These are phyloP conservation scores for Geoglossum cookeanum DNA, from an alignment of 2,329 filamentous ascomycete species.

Conservation along the genomic window DNA sequence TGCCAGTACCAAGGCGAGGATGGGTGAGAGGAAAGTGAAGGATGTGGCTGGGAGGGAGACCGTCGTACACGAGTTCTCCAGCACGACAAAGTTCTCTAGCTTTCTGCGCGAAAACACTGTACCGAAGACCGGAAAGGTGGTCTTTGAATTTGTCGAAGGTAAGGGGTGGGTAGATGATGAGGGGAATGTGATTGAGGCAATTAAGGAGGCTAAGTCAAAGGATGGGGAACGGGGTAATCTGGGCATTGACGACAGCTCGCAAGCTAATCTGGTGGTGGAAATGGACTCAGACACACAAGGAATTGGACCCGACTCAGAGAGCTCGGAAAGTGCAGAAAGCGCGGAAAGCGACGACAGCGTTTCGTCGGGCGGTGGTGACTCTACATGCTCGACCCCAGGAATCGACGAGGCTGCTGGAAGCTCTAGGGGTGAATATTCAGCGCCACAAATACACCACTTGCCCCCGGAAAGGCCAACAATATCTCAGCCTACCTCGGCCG, in stretches of 20 bases:
- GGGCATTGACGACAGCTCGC: not conserved
- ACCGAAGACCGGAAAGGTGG: conserved; percentile 26
- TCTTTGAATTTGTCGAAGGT: conserved; percentile 55
- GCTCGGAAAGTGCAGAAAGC: not conserved
- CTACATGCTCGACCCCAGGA: not conserved
- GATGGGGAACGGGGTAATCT: not conserved
- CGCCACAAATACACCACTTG: conserved; percentile 9
- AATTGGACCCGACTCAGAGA: not conserved
- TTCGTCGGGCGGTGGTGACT: not conserved
- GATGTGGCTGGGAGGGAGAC: conserved; percentile 42
- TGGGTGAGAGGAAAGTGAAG: conserved; percentile 34
- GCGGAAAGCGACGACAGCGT: not conserved
- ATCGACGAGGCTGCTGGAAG: conserved; percentile 7
- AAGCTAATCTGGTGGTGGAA: not conserved
- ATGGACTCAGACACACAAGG: not conserved
- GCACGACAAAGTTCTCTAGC: conserved; percentile 61
- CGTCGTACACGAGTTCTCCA: conserved; percentile 76
- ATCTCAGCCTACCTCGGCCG: conserved; percentile 1
- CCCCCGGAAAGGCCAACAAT: conserved; percentile 10
- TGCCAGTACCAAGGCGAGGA: conserved; percentile 12
- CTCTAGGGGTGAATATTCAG: conserved; percentile 1
- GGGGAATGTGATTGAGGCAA: conserved; percentile 53
- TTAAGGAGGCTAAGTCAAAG: conserved; percentile 9
- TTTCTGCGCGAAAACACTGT: conserved; percentile 47
- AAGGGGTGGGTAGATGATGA: conserved; percentile 74